These are phyloP conservation scores for Fistulifera solaris DNA, from an alignment of 108 stramenopile genomes.

Conservation along the genomic window DNA sequence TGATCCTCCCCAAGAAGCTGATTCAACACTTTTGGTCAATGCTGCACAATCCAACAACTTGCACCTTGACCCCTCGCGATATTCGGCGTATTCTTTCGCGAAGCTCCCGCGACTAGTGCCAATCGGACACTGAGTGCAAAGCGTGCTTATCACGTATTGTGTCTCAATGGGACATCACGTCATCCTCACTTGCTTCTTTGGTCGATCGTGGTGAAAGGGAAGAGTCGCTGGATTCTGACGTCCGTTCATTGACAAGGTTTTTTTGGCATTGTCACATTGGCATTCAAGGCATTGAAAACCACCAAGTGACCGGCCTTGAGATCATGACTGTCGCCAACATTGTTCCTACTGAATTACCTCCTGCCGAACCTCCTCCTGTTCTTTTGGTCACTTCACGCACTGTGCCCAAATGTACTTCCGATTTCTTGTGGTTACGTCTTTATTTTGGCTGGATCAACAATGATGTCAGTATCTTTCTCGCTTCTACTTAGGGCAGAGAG, in stretches of 20 bases:
- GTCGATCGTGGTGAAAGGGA: constrained; percentile 28
- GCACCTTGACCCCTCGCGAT: not conserved
- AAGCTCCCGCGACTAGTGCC: too few relatives aligned
- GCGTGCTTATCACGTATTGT: too few relatives aligned
- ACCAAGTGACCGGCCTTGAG: constrained; percentile 4
- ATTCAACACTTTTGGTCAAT: not conserved
- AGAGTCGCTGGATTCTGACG: constrained; percentile 9
- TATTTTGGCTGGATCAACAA: constrained; percentile 9
- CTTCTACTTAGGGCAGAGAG: constrained; percentile 12
- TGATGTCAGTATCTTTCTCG: constrained; percentile 16
- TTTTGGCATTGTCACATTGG: constrained; percentile 1
- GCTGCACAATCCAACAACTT: not conserved
- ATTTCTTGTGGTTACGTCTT: constrained; percentile 1
- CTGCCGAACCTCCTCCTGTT: too few relatives aligned
- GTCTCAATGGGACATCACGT: too few relatives aligned
- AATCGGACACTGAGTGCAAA: too few relatives aligned
- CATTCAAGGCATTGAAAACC: constrained; percentile 22
- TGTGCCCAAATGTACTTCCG: not conserved
- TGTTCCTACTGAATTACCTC: too few relatives aligned
- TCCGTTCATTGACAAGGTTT: not conserved
- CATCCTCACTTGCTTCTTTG: not conserved
- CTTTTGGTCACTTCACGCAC: too few relatives aligned
- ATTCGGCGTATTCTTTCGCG: constrained; percentile 2
- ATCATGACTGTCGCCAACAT: constrained; percentile 11
- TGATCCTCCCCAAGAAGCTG: not conserved